Conservation (phyloP, 139 green algal genomes). For the Chlorella sp. region DNA sequence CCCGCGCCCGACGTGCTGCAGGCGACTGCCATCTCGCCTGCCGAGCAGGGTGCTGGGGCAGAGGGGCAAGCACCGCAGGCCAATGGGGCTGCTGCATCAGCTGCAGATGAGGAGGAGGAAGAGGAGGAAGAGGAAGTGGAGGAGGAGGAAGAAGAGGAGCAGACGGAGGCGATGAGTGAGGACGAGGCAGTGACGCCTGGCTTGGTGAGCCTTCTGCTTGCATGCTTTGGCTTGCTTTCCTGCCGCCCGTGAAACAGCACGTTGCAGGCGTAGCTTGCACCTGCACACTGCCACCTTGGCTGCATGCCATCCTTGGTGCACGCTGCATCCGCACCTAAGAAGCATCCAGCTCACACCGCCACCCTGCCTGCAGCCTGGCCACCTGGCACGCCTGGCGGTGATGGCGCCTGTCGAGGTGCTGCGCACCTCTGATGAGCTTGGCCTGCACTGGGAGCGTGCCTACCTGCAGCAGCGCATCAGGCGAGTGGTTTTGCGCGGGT, state of each 20-base stretch:
- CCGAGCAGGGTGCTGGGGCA: not conserved
- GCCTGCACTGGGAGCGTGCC: conserved; percentile 10
- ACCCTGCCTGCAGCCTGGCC: not conserved
- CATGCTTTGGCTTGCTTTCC: not conserved
- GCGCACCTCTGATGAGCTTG: not conserved
- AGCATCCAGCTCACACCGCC: no score
- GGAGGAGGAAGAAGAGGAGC: not conserved
- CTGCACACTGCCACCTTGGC: no score
- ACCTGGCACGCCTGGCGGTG: not conserved
- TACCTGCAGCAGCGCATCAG: not conserved
- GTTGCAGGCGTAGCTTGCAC: no score
- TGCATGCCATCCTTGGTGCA: not conserved
- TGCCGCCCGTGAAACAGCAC: no score
- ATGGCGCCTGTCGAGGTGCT: conserved; percentile 7
- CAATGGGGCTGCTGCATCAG: not conserved
- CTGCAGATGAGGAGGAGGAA: not conserved
- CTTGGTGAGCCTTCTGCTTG: not conserved
- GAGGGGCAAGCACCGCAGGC: not conserved
- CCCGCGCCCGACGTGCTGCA: not conserved
- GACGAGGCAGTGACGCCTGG: not conserved
- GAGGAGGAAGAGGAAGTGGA: not conserved
- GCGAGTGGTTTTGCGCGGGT: no score
- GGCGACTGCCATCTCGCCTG: not conserved
- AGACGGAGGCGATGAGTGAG: not conserved
- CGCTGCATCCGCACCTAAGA: not conserved